A percentile compares a stretch with the other conserved stretches of the same genome.
Evolutionary conservation across 1,284 basidiomycete species (phyloP).

Genomic region (Porodaedalea pini): DNA sequence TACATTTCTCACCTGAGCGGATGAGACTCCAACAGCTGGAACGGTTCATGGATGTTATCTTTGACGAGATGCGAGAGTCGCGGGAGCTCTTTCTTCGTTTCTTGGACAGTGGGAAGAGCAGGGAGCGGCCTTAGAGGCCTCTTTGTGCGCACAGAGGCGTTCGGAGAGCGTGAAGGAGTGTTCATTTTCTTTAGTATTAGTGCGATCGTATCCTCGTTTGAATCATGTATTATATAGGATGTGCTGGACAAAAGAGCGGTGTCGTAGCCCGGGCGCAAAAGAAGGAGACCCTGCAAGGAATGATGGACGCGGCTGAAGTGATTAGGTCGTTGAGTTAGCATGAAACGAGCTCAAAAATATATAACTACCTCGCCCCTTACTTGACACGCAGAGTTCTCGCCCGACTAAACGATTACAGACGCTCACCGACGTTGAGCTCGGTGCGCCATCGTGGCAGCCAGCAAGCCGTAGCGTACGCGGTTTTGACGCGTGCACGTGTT

Average conservation of each 20-base stretch:
- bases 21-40: conserved; percentile 15
- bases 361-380: not conserved
- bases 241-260: conserved; percentile 19
- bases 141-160: conserved; percentile 6
- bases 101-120: conserved; percentile 7
- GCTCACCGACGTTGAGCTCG: conserved; percentile 1
- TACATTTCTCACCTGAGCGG: conserved; percentile 15
- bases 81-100: not conserved
- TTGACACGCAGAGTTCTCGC: not conserved
- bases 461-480: not conserved
- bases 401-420: not conserved
- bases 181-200: conserved; percentile 8
- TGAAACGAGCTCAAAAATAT: not conserved
- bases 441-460: conserved; percentile 9
- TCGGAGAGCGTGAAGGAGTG: conserved; percentile 17
- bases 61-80: conserved; percentile 7
- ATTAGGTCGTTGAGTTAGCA: not conserved
- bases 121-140: conserved; percentile 16
- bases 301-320: too few species aligned
- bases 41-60: conserved; percentile 14
- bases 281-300: not conserved
- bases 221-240: conserved; percentile 15
- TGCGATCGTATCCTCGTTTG: conserved; percentile 12
- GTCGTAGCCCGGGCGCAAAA: not conserved
- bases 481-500: not conserved